phyloP scores from a whole-genome alignment of 164 flowering plant species.

The Hamamelis virginiana region DNA sequence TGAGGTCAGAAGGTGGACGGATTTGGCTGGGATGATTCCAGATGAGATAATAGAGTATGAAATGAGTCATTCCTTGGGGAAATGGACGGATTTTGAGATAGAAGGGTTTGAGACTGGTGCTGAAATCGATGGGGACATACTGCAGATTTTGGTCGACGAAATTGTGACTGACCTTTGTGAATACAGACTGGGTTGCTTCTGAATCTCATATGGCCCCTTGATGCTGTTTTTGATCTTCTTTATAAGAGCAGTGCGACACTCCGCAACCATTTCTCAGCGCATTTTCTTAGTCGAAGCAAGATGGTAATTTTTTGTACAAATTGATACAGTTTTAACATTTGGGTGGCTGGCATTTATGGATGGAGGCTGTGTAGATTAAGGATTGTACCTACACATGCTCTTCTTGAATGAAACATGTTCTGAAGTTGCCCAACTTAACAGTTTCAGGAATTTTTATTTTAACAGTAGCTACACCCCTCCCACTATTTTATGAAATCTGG shows the following conservation, averaged over 20 bases:
- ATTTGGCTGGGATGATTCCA: conserved; percentile 38
- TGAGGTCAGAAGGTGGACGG: conserved; percentile 51
- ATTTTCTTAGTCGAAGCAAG: background rate
- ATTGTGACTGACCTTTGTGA: conserved; percentile 45
- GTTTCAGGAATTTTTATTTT: too few relatives aligned
- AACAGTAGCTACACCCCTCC: too few relatives aligned
- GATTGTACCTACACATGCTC: conserved; percentile 6
- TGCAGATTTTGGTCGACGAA: conserved; percentile 59
- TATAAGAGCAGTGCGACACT: background rate
- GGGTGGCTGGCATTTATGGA: conserved; percentile 1
- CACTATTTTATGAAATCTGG: too few relatives aligned
- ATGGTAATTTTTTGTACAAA: conserved; percentile 22
- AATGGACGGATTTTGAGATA: conserved; percentile 67
- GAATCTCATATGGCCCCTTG: background rate
- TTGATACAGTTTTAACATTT: background rate
- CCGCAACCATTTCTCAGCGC: background rate
- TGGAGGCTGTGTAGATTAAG: conserved; percentile 9
- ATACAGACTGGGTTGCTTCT: conserved; percentile 7
- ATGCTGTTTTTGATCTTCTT: background rate
- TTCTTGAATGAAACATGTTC: conserved; percentile 5
- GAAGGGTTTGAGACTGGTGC: conserved; percentile 55
- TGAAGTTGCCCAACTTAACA: too few relatives aligned
- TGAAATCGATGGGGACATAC: conserved; percentile 42
- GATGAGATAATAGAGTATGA: conserved; percentile 77
- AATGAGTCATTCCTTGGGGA: conserved; percentile 59